Evolutionary conservation across 2,329 filamentous ascomycete genomes (phyloP).

Genomic region (Macrophomina tecta): DNA sequence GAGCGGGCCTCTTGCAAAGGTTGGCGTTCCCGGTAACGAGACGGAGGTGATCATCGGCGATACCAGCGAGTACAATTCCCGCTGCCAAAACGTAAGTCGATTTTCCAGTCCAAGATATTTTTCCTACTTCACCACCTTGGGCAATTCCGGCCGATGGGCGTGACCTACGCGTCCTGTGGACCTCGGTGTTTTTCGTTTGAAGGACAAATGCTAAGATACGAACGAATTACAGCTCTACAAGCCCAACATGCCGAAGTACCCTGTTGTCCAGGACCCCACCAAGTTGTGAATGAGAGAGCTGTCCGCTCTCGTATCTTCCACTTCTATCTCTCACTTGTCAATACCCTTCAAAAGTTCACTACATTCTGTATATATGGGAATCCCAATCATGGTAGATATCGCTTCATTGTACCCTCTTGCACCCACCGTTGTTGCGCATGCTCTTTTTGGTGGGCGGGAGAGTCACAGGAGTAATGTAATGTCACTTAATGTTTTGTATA

Average conservation of each 20-base stretch:
- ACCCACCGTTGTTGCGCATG: background rate
- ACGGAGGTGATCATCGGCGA: slow-evolving; percentile 37
- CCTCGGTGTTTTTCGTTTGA: background rate
- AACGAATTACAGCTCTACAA: slow-evolving; percentile 32
- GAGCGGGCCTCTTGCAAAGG: slow-evolving; percentile 40
- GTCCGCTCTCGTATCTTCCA: background rate
- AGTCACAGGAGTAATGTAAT: background rate
- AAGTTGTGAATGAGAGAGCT: background rate
- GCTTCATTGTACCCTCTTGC: slow-evolving; percentile 1
- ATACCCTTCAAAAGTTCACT: no score
- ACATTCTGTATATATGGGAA: no score
- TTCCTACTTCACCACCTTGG: background rate
- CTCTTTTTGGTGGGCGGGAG: background rate
- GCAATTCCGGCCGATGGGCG: slow-evolving; percentile 3
- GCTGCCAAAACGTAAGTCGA: slow-evolving; percentile 41
- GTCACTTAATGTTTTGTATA: slow-evolving; percentile 13
- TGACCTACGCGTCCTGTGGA: background rate
- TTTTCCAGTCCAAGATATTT: background rate
- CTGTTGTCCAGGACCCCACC: slow-evolving; percentile 32
- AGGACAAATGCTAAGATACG: background rate
- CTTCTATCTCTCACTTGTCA: background rate
- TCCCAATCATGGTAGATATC: no score
- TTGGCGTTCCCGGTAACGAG: slow-evolving; percentile 47
- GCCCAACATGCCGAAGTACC: slow-evolving; percentile 35
- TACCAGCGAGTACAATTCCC: slow-evolving; percentile 42